Conservation (phyloP, 345 rosid genomes). For the Fremontodendron californicum region DNA sequence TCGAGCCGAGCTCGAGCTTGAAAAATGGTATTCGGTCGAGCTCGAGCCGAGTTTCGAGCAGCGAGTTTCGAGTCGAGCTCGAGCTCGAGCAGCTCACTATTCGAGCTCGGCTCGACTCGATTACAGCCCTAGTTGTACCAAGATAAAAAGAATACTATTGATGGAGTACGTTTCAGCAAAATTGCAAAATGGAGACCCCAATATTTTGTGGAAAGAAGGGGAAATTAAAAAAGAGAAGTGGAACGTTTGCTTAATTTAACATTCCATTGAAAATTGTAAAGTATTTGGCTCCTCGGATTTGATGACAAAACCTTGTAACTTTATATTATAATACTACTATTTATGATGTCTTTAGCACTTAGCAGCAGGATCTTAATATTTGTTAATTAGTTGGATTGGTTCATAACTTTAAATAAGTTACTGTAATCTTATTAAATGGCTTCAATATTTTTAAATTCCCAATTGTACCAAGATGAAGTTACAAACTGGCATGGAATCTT, state of each 20-base stretch:
- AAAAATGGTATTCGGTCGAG: too few species aligned
- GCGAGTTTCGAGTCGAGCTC: too few species aligned
- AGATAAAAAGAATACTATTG: neutral
- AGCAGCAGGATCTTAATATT: neutral
- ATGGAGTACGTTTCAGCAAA: neutral
- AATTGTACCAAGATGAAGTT: neutral
- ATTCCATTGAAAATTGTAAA: neutral
- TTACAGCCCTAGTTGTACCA: too few species aligned
- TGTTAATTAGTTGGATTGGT: neutral
- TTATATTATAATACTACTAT: neutral
- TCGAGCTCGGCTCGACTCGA: too few species aligned
- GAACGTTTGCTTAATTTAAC: neutral
- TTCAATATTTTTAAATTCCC: neutral
- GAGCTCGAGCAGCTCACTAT: too few species aligned
- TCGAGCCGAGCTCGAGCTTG: too few species aligned
- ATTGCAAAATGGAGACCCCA: neutral
- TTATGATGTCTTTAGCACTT: neutral
- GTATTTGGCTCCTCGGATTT: neutral
- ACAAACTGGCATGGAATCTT: slow-evolving; percentile 1
- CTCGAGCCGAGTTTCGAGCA: too few species aligned
- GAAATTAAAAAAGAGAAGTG: neutral
- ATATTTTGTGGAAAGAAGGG: neutral
- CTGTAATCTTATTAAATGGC: neutral
- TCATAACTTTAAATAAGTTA: neutral
- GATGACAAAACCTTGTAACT: slow-evolving; percentile 3